Percentiles rank a stretch among this genome's conserved stretches.
phyloP scores from a whole-genome alignment of 2,329 filamentous ascomycete genomes.

The Talaromyces verruculosus region DNA sequence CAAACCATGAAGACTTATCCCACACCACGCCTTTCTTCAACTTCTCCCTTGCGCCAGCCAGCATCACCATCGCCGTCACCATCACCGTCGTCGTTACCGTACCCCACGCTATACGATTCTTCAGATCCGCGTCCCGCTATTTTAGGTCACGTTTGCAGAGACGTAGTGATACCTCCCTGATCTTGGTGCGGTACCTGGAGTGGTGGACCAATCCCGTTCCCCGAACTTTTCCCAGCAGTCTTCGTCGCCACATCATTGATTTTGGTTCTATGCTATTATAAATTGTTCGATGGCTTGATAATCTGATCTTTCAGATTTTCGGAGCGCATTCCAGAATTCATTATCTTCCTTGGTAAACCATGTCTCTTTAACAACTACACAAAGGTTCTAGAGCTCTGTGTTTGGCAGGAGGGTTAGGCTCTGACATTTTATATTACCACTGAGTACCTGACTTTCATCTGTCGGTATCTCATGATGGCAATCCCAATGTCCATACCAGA shows the following conservation, averaged over 20 bases:
- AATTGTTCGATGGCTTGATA: not conserved
- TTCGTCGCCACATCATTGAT: conserved; percentile 18
- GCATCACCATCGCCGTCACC: not conserved
- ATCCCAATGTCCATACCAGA: conserved; percentile 6
- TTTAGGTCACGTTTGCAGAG: conserved; percentile 8
- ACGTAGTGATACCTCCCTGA: conserved; percentile 18
- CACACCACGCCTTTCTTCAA: conserved; percentile 8
- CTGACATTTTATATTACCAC: not conserved
- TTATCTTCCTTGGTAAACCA: not conserved
- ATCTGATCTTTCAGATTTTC: not conserved
- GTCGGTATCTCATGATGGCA: conserved; percentile 5
- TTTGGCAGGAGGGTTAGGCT: not conserved
- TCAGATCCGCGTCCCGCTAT: not conserved
- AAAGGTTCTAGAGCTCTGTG: not conserved
- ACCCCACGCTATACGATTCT: conserved; percentile 1
- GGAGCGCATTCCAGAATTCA: not conserved
- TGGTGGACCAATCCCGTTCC: conserved; percentile 14
- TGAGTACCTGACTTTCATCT: not conserved
- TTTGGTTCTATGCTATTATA: not conserved
- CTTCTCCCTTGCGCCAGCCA: conserved; percentile 17
- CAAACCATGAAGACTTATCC: conserved; percentile 23
- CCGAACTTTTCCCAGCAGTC: not conserved
- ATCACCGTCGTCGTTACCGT: not conserved
- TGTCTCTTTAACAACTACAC: conserved; percentile 13
- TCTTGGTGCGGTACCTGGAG: not conserved